A percentile compares a stretch with the other conserved stretches of the same genome.
These are phyloP conservation scores for Sphagnum fallax DNA, from an alignment of 228 moss, liverwort and hornwort species.

Conservation along the genomic window DNA sequence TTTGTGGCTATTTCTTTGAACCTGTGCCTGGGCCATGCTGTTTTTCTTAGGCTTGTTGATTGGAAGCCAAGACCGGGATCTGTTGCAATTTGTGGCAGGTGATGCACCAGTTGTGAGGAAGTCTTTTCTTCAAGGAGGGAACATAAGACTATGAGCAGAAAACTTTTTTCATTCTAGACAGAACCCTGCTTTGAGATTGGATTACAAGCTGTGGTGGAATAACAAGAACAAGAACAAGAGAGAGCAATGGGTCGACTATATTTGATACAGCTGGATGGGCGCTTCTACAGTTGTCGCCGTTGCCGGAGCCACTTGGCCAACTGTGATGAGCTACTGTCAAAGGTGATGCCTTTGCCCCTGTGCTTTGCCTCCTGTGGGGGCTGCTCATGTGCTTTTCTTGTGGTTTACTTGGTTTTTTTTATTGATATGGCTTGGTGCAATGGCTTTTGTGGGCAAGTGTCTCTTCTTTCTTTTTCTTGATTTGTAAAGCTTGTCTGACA, in stretches of 20 bases:
- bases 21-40: too few relatives aligned
- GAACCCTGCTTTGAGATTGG: constrained; percentile 7
- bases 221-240: constrained; percentile 3
- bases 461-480: neutral
- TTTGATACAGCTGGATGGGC: constrained; percentile 86
- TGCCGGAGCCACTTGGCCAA: constrained; percentile 85
- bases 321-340: constrained; percentile 74
- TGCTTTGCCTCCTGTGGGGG: neutral
- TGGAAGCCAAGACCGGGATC: too few relatives aligned
- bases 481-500: neutral
- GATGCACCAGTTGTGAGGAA: constrained; percentile 7
- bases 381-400: neutral
- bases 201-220: constrained; percentile 5
- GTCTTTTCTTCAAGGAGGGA: neutral
- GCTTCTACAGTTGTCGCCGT: constrained; percentile 71
- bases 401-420: neutral
- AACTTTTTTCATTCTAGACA: constrained; percentile 7
- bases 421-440: neutral
- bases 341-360: constrained; percentile 20
- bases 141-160: constrained; percentile 10
- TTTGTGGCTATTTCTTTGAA: too few relatives aligned
- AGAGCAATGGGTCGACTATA: constrained; percentile 69
- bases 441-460: too few relatives aligned
- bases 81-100: constrained; percentile 11
- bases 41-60: too few relatives aligned